phyloP scores from a whole-genome alignment of 345 rosid species.

The Pistacia atlantica region DNA sequence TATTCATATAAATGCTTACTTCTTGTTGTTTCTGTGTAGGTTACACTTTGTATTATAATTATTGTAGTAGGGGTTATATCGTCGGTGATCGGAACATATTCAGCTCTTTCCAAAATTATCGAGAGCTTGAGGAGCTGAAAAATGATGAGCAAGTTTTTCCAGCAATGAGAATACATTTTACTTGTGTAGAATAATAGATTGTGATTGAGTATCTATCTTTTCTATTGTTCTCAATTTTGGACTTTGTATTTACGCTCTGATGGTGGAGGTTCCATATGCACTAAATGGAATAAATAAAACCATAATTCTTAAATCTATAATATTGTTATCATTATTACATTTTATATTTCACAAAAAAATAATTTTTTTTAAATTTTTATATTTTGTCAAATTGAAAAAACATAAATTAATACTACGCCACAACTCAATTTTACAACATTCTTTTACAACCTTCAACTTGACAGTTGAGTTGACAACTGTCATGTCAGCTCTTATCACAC shows the following conservation, averaged over 20 bases:
- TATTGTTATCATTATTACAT: no score
- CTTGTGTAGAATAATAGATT: not conserved
- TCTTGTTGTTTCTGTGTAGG: slow-evolving; percentile 34
- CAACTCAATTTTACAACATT: no score
- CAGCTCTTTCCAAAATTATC: slow-evolving; percentile 67
- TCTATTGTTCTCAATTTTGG: not conserved
- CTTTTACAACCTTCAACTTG: no score
- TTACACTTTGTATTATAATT: slow-evolving; percentile 49
- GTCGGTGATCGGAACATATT: slow-evolving; percentile 65
- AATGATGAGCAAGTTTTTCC: slow-evolving; percentile 4
- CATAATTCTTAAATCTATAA: no score
- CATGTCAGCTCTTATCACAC: no score
- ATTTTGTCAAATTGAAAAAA: no score
- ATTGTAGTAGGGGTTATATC: slow-evolving; percentile 70
- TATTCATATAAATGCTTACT: not conserved
- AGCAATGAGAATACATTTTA: not conserved
- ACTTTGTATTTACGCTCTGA: not conserved
- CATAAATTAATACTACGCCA: no score
- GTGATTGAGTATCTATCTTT: not conserved
- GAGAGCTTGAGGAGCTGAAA: slow-evolving; percentile 48
- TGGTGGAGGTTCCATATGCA: not conserved
- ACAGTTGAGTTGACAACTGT: no score
- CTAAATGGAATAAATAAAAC: no score
- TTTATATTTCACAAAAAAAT: no score
- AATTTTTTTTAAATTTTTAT: no score